Base-by-base conservation (phyloP, 768 basidiomycete species). In the Sporobolomyces pararoseus region DNA sequence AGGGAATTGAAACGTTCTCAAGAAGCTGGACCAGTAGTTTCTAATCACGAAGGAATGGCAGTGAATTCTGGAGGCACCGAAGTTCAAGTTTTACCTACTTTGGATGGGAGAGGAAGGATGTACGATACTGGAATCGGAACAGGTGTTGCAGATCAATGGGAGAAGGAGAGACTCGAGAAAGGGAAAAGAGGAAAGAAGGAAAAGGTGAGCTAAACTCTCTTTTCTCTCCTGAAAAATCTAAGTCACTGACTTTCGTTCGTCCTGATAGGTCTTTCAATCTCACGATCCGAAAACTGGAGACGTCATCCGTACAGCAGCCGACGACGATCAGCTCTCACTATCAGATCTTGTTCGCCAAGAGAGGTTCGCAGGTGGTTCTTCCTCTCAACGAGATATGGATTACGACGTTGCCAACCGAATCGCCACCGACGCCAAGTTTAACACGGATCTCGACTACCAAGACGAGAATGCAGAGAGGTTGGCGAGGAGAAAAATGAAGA, bases 401-500 rank as follows among this genome's bases (percentile, higher is more conserved):
- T 86, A 86, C 29, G 89, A 94, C 78, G 88, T 95, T 77, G 95
- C 95, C 2, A 83, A 84, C 47, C 88, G 90, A 5, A 90, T 99
- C 53, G 87, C 90, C 82, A 84, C 86, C 4, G 95, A 98, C 78
- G 87, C 87, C 7, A 89, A 89, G 75, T 99, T 92, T 77, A 81
- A 90, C 89, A 88, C 89, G 73, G 86, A 94, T 75, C 81, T 94
- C 37, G 96, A 97, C 53, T 98, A 98, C 75, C 88, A 96, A 71
- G 96, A 99, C 74, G 96, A 98, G 72, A 95, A 97, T 78, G 93
- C 92, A 0, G 95, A 95, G 76, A 88, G 87, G 74, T 83, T 98
- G 0, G 91, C 90, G 46, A 83, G 94, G 65, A 87, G 91, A 79
- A 98, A 95, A 81, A 93, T 97, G 90, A 89, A 93, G 60, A 87